phyloP scores from a whole-genome alignment of 108 stramenopile species.

The Schizochytrium sp. region DNA sequence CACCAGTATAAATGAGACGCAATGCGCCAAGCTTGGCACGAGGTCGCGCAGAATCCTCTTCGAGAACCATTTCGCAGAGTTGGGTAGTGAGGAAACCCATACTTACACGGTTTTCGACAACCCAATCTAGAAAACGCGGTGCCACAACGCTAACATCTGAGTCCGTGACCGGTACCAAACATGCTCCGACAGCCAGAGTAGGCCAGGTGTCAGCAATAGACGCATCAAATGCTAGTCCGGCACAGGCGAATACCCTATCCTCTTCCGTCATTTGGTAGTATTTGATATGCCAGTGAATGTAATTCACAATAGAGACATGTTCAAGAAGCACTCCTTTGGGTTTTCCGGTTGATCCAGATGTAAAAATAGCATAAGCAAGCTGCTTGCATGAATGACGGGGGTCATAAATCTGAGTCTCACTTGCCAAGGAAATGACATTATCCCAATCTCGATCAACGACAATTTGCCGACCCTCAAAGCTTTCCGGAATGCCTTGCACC shows the following conservation, averaged over 20 bases:
- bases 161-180: slow-evolving; percentile 19
- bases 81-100: slow-evolving; percentile 58
- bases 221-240: slow-evolving; percentile 51
- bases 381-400: slow-evolving; percentile 16
- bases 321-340: slow-evolving; percentile 55
- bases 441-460: slow-evolving; percentile 39
- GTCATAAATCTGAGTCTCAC: neutral
- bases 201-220: slow-evolving; percentile 57
- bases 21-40: neutral
- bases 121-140: slow-evolving; percentile 15
- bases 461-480: neutral
- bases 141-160: slow-evolving; percentile 25
- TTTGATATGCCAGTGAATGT: slow-evolving; percentile 44
- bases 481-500: neutral
- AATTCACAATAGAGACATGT: neutral
- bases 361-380: slow-evolving; percentile 33
- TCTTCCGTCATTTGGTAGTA: slow-evolving; percentile 40
- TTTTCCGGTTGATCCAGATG: slow-evolving; percentile 37
- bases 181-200: slow-evolving; percentile 28
- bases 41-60: neutral
- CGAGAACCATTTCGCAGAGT: slow-evolving; percentile 54
- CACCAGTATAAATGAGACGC: slow-evolving; percentile 33
- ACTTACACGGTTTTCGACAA: neutral
- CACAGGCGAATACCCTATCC: slow-evolving; percentile 49
- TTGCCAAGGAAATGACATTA: slow-evolving; percentile 24